Conservation (phyloP, 1,284 basidiomycete species). For the Apiotrichum laibachii region DNA sequence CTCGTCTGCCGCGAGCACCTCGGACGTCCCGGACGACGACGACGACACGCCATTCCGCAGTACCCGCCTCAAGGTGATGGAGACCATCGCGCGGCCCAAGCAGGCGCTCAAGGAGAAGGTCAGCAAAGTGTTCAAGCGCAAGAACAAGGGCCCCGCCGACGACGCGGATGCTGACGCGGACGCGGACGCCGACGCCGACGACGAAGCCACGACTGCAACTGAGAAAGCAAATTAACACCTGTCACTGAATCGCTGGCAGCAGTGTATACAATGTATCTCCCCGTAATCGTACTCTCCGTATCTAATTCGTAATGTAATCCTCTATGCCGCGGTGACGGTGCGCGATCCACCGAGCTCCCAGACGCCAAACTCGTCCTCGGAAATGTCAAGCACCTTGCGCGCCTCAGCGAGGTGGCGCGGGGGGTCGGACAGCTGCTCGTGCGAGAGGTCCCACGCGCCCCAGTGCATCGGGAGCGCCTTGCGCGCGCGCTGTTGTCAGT, state of each 20-base stretch:
- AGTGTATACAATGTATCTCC: background rate
- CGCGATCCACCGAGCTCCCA: slow-evolving; percentile 14
- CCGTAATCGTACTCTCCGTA: background rate
- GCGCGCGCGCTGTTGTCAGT: slow-evolving; percentile 44
- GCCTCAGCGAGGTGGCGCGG: slow-evolving; percentile 58
- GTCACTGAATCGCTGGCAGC: too few relatives aligned
- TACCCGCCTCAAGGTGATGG: slow-evolving; percentile 1
- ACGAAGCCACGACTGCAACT: too few relatives aligned
- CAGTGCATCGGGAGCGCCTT: slow-evolving; percentile 68
- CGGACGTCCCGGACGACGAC: background rate
- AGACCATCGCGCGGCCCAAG: background rate
- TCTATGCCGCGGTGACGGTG: background rate
- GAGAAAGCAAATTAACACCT: too few relatives aligned
- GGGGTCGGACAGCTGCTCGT: slow-evolving; percentile 61
- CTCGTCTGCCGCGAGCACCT: background rate
- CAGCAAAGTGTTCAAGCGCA: background rate
- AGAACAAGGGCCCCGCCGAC: background rate
- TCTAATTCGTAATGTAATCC: background rate
- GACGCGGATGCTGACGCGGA: background rate
- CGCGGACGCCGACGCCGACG: too few relatives aligned
- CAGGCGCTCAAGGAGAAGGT: slow-evolving; percentile 1
- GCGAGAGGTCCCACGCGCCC: slow-evolving; percentile 55
- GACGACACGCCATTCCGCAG: background rate
- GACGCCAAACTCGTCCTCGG: slow-evolving; percentile 55
- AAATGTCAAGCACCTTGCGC: slow-evolving; percentile 56